These are phyloP conservation scores for Colletotrichum australisinense DNA, from an alignment of 2,329 filamentous ascomycete species.

Conservation along the genomic window DNA sequence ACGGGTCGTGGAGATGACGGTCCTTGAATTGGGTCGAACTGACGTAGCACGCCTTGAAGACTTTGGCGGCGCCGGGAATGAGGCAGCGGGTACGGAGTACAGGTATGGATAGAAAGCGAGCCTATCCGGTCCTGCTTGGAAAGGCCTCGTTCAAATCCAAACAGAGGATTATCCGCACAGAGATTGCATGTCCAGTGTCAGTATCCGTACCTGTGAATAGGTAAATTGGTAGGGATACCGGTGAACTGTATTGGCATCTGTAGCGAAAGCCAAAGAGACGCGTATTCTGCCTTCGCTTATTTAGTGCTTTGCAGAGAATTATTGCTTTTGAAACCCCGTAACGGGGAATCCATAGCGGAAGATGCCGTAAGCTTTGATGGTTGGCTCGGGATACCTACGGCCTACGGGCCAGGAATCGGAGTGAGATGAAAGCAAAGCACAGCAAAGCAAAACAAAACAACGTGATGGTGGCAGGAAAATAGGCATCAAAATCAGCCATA, in stretches of 20 bases:
- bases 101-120: background rate
- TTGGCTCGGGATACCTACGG: background rate
- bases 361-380: slow-evolving; percentile 8
- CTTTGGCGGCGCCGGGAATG: background rate
- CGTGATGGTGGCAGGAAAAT: background rate
- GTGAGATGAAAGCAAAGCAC: background rate
- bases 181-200: background rate
- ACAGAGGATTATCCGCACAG: background rate
- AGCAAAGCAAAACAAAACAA: background rate
- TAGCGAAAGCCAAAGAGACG: slow-evolving; percentile 7
- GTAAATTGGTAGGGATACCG: background rate
- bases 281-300: slow-evolving; percentile 29
- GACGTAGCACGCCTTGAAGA: slow-evolving; percentile 3
- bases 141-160: slow-evolving; percentile 11
- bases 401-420: background rate
- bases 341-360: slow-evolving; percentile 1
- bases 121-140: background rate
- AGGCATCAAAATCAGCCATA: background rate
- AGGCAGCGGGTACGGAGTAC: background rate
- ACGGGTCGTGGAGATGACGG: slow-evolving; percentile 16
- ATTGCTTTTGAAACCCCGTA: background rate
- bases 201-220: background rate
- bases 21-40: background rate
- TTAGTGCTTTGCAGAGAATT: background rate
- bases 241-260: background rate